Base-by-base conservation (phyloP, 352 stramenopile species). In the Globisporangium okanoganense region DNA sequence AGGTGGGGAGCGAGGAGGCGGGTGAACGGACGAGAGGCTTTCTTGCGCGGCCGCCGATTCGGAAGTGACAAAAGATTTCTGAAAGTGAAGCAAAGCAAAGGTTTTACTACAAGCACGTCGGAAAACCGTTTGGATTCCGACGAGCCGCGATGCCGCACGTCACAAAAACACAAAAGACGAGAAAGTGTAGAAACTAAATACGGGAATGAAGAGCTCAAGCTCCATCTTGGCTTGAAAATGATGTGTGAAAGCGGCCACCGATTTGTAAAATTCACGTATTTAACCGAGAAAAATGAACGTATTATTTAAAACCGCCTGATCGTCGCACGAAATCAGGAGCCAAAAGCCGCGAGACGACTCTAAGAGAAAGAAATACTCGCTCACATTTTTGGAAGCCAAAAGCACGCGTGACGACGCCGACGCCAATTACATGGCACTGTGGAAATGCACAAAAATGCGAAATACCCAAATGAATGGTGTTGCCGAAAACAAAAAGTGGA, bases 111-210 rank as follows among this genome's bases (percentile, higher is more conserved):
- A 12, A 3, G 33, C 51, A 58, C 51, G 51, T 58, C 33, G 33
- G 51, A 48, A 58, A 58, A 58, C 51, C 33, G 51, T 58, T 58
- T 47, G 22, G 51, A 58, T 58, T 58, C 51, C 35, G 48, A 55
- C 48, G 47, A 36, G 48, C 2, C 8, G n/a, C n/a, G n/a, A n/a
- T n/a, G 40, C 40, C 40, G 40, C 40, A 47, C 40, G 40, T 41
- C 36, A 41, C 36, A 14, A 41, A 41, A 41, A 14, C 13, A 4
- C 36, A 41, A 41, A 41, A 18, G 36, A 41, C 36, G 36, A 14
- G 36, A 41, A 41, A 41, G 36, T 41, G 36, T 3, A 41, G 13
- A 41, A 41, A 18, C 36, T 12, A 41, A n/a, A 1, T 14, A 41
- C n/a, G 36, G 0, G 7, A 8, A 40, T 1, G 33, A 41, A 41